These are phyloP conservation scores for Bryopsis sp. DNA, from an alignment of 139 green algal species.

Conservation along the genomic window DNA sequence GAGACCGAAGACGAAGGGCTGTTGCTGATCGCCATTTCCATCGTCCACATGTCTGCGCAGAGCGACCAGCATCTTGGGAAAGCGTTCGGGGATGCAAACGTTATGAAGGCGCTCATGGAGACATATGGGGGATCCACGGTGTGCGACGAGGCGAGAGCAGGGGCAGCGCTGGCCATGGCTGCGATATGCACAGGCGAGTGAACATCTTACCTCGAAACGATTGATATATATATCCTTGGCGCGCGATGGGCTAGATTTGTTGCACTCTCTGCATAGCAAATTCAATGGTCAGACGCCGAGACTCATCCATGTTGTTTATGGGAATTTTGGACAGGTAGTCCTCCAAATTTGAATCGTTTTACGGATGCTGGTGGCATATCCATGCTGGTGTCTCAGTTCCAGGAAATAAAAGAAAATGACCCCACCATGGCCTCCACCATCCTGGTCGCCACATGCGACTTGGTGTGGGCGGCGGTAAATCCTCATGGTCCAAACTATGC, in stretches of 20 bases:
- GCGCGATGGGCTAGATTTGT: too few species aligned
- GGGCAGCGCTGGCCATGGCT: background rate
- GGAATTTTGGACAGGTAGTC: too few species aligned
- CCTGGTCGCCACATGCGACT: background rate
- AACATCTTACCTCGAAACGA: background rate
- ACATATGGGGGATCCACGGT: too few species aligned
- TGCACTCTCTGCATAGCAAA: too few species aligned
- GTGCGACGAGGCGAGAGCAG: background rate
- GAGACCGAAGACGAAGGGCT: background rate
- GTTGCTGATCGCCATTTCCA: background rate
- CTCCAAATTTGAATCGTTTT: background rate
- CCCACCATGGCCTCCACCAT: background rate
- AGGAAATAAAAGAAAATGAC: background rate
- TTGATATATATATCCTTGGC: too few species aligned
- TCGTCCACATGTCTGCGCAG: background rate
- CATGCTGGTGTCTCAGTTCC: background rate
- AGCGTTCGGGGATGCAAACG: background rate
- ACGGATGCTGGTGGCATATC: background rate
- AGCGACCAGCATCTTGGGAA: background rate
- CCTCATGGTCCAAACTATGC: background rate
- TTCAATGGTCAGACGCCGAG: too few species aligned
- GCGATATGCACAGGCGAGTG: background rate
- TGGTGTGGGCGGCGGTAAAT: background rate
- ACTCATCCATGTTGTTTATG: too few species aligned
- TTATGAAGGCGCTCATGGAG: background rate